These are phyloP conservation scores for Hippophae tibetana DNA, from an alignment of 306 rosid species.

Conservation along the genomic window DNA sequence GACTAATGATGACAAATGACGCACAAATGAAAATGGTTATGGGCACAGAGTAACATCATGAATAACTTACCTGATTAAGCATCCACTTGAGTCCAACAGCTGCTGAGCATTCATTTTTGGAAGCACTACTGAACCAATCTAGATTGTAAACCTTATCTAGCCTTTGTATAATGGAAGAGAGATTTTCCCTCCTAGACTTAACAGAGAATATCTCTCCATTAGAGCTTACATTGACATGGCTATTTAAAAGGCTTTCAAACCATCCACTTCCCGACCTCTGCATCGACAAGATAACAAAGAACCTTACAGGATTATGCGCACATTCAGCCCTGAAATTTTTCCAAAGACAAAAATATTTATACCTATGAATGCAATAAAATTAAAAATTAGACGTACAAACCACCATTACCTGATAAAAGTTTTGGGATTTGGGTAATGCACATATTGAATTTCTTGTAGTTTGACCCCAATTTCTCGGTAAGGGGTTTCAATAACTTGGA, in stretches of 20 bases:
- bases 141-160: conserved; percentile 75
- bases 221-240: conserved; percentile 76
- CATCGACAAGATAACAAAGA: conserved; percentile 75
- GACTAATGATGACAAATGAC: background rate
- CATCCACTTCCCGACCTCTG: conserved; percentile 97
- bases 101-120: conserved; percentile 86
- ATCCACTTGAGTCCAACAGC: conserved; percentile 99
- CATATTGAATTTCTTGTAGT: conserved; percentile 26
- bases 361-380: conserved; percentile 3
- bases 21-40: background rate
- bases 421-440: conserved; percentile 72
- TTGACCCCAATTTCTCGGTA: conserved; percentile 12
- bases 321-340: conserved; percentile 62
- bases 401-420: conserved; percentile 69
- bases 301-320: conserved; percentile 63
- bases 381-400: conserved; percentile 7
- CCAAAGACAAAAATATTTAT: conserved; percentile 11
- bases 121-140: conserved; percentile 94
- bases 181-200: conserved; percentile 53
- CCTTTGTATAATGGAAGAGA: conserved; percentile 59
- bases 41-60: background rate
- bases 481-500: conserved; percentile 39
- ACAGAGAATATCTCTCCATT: conserved; percentile 85
- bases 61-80: conserved; percentile 78
- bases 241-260: conserved; percentile 86